phyloP scores from a whole-genome alignment of 768 basidiomycete genomes.

The Mycena sanguinolenta region DNA sequence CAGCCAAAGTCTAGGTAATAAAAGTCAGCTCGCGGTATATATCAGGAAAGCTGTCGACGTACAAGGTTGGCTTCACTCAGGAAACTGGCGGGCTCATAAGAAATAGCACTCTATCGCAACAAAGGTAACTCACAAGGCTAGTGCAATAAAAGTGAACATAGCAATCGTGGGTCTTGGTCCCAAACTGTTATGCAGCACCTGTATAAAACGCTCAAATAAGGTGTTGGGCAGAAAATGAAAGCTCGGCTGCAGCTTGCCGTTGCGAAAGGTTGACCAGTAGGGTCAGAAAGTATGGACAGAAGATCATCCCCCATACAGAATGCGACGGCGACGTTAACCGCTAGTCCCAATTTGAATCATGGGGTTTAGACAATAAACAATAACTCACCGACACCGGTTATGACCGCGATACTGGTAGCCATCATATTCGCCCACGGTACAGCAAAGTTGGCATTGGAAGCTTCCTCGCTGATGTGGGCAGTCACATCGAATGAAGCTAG shows the following conservation, averaged over 20 bases:
- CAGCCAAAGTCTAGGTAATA: constrained; percentile 36
- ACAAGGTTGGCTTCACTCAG: constrained; percentile 21
- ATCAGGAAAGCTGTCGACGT: constrained; percentile 38
- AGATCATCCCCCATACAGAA: constrained; percentile 65
- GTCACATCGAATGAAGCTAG: too few species aligned
- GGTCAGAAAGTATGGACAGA: constrained; percentile 52
- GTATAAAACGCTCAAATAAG: constrained; percentile 14
- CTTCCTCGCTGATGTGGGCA: too few species aligned
- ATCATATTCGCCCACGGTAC: constrained; percentile 62
- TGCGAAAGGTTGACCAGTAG: constrained; percentile 67
- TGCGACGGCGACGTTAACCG: constrained; percentile 60
- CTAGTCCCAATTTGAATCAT: constrained; percentile 44
- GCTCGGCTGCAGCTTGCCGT: constrained; percentile 40
- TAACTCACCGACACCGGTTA: not conserved
- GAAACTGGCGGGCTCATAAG: constrained; percentile 18
- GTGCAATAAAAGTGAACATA: constrained; percentile 53
- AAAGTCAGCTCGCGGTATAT: constrained; percentile 9
- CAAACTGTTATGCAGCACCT: constrained; percentile 48
- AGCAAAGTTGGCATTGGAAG: too few species aligned
- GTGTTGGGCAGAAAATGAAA: constrained; percentile 41
- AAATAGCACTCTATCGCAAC: constrained; percentile 13
- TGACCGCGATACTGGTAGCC: constrained; percentile 51
- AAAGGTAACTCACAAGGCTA: constrained; percentile 43
- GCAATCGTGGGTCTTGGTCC: constrained; percentile 55
- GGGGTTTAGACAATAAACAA: not conserved